phyloP scores from a whole-genome alignment of 1,284 basidiomycete genomes.

The Leccinum subspadiceum region DNA sequence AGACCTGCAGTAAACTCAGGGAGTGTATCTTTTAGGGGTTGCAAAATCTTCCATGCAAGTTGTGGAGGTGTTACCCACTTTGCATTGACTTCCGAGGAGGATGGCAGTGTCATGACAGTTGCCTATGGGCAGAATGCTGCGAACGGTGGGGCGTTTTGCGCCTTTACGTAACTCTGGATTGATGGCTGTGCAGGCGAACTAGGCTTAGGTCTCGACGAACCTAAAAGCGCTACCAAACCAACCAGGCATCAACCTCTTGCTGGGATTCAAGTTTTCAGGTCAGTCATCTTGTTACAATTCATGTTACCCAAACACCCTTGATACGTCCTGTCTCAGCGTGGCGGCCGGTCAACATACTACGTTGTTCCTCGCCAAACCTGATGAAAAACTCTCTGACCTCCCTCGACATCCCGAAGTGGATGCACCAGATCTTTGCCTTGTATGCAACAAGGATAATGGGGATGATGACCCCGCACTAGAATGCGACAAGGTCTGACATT shows the following conservation, averaged over 20 bases:
- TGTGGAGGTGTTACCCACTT: slow-evolving; percentile 93
- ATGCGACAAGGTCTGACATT: slow-evolving; percentile 76
- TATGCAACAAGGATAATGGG: slow-evolving; percentile 67
- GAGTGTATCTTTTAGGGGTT: slow-evolving; percentile 48
- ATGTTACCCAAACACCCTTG: background rate
- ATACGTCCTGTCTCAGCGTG: slow-evolving; percentile 47
- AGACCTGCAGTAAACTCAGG: background rate
- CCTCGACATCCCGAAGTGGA: slow-evolving; percentile 77
- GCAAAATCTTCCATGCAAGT: slow-evolving; percentile 60
- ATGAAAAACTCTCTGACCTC: slow-evolving; percentile 67
- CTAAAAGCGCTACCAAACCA: slow-evolving; percentile 88
- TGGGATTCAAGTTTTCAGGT: slow-evolving; percentile 80
- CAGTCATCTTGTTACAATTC: slow-evolving; percentile 24
- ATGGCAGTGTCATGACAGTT: slow-evolving; percentile 75
- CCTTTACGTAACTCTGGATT: background rate
- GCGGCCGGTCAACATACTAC: slow-evolving; percentile 86
- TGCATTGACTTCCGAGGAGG: slow-evolving; percentile 69
- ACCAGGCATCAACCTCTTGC: slow-evolving; percentile 66
- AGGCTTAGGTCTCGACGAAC: slow-evolving; percentile 75
- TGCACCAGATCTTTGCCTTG: slow-evolving; percentile 67
- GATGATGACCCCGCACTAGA: slow-evolving; percentile 70
- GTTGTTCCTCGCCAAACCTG: slow-evolving; percentile 73
- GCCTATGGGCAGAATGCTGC: slow-evolving; percentile 83
- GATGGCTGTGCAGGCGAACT: slow-evolving; percentile 57
- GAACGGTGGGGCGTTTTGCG: slow-evolving; percentile 48